phyloP scores from a whole-genome alignment of 2,329 filamentous ascomycete genomes.

The Cladosporium colombiae region DNA sequence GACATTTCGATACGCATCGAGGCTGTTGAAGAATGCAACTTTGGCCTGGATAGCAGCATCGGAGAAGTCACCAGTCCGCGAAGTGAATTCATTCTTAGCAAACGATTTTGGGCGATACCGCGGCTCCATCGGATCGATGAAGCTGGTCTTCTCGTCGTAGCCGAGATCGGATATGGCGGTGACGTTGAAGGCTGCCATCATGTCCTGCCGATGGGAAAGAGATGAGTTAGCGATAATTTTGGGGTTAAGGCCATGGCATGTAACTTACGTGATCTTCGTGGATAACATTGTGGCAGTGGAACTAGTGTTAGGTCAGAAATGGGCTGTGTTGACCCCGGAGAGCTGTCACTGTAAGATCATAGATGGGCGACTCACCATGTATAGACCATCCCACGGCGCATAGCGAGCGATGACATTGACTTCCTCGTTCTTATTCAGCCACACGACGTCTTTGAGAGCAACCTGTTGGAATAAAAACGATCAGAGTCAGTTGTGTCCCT shows the following conservation, averaged over 20 bases:
- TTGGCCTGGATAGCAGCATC: constrained; percentile 33
- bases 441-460: constrained; percentile 61
- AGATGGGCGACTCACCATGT: constrained; percentile 30
- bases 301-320: constrained; percentile 17
- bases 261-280: constrained; percentile 44
- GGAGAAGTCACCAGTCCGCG: constrained; percentile 23
- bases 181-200: constrained; percentile 49
- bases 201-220: constrained; percentile 29
- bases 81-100: constrained; percentile 19
- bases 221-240: no score
- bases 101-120: constrained; percentile 29
- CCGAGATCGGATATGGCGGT: constrained; percentile 39
- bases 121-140: constrained; percentile 28
- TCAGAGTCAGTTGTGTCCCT: neutral
- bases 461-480: constrained; percentile 29
- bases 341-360: neutral
- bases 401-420: constrained; percentile 55
- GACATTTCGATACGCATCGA: constrained; percentile 34
- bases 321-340: neutral
- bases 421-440: constrained; percentile 53
- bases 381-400: constrained; percentile 55
- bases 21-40: constrained; percentile 36
- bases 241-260: no score
- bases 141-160: constrained; percentile 34
- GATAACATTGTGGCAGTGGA: constrained; percentile 49